Evolutionary conservation across 768 basidiomycete genomes (phyloP).

Genomic region (Lentinula detonsa): DNA sequence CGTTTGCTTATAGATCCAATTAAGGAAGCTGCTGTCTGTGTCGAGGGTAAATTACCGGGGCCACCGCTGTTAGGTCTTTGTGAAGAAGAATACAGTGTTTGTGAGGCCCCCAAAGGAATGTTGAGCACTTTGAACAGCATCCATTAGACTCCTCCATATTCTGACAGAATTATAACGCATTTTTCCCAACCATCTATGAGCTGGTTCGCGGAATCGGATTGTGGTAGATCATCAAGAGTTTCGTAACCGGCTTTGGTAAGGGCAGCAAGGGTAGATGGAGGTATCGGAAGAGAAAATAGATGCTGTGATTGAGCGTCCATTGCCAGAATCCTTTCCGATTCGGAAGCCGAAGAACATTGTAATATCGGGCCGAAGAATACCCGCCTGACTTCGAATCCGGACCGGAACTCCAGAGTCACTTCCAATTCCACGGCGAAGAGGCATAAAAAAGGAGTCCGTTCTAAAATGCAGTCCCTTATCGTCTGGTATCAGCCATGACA

Average conservation of each 20-base stretch:
- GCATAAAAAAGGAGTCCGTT: background rate
- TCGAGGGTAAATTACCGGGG: slow-evolving; percentile 25
- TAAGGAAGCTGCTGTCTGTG: slow-evolving; percentile 53
- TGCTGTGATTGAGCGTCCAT: slow-evolving; percentile 24
- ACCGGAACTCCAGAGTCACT: background rate
- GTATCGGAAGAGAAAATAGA: slow-evolving; percentile 40
- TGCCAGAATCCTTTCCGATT: background rate
- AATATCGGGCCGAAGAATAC: background rate
- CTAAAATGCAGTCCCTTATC: background rate
- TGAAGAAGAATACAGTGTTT: slow-evolving; percentile 37
- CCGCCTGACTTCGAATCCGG: background rate
- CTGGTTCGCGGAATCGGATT: slow-evolving; percentile 30
- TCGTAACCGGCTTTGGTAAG: slow-evolving; percentile 53
- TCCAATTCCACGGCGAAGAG: background rate
- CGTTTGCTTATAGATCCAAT: slow-evolving; percentile 17
- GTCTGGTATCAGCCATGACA: background rate
- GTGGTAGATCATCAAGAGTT: slow-evolving; percentile 45
- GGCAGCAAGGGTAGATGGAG: slow-evolving; percentile 37
- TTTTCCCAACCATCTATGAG: slow-evolving; percentile 41
- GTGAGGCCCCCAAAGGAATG: slow-evolving; percentile 38
- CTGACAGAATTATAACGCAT: background rate
- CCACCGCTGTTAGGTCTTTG: slow-evolving; percentile 21
- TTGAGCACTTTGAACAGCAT: slow-evolving; percentile 36
- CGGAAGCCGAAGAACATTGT: too few relatives aligned
- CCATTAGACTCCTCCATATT: background rate